Conservation (phyloP, 345 rosid genomes). For the Syzygium grande region DNA sequence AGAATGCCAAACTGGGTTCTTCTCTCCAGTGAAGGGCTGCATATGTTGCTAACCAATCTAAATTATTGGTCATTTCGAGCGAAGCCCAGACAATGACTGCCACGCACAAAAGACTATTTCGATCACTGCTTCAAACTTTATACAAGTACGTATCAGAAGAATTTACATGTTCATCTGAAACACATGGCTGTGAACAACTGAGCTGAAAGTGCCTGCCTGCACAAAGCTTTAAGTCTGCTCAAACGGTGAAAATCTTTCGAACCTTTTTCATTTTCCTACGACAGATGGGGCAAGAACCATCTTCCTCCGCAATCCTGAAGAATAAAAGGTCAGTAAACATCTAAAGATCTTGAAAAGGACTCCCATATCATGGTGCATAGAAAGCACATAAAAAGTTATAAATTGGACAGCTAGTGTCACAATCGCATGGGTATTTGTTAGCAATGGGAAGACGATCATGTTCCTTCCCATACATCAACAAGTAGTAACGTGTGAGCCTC, state of each 20-base stretch:
- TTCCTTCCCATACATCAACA: background rate
- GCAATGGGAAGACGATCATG: background rate
- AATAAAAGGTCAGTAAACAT: background rate
- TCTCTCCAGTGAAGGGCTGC: background rate
- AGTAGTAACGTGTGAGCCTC: background rate
- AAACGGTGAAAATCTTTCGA: slow-evolving; percentile 44
- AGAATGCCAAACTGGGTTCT: background rate
- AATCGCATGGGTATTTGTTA: background rate
- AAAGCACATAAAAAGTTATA: background rate
- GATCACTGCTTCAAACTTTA: background rate
- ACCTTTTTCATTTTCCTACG: slow-evolving; percentile 50
- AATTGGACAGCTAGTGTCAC: background rate
- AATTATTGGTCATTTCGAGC: background rate
- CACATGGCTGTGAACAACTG: background rate
- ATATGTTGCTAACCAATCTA: background rate
- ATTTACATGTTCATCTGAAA: background rate
- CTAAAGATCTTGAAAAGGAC: background rate
- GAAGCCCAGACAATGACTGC: background rate
- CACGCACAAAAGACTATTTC: background rate
- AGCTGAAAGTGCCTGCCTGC: background rate
- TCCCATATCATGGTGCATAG: background rate
- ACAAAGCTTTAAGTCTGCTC: slow-evolving; percentile 2
- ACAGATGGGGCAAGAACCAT: slow-evolving; percentile 47
- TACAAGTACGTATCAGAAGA: background rate
- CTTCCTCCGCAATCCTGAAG: slow-evolving; percentile 47